phyloP scores from a whole-genome alignment of 768 basidiomycete species.

The Suillus lakei region DNA sequence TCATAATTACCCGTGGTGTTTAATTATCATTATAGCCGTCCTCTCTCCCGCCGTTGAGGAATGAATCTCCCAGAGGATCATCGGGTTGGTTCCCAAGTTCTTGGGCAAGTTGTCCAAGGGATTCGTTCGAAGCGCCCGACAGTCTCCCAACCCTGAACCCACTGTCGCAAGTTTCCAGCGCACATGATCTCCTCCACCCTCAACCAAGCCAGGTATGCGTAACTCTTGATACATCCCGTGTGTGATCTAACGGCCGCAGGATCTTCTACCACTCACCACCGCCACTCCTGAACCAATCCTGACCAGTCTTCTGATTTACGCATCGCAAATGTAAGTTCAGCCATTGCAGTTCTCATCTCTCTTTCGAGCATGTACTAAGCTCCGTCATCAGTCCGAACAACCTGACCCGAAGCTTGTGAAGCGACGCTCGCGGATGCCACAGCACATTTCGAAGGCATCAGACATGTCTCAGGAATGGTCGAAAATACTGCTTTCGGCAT shows the following conservation, averaged over 20 bases:
- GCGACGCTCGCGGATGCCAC: neutral
- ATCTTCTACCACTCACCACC: neutral
- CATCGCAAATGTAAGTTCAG: neutral
- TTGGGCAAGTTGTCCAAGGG: neutral
- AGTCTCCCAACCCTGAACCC: neutral
- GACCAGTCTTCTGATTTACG: neutral
- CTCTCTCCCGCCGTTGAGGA: neutral
- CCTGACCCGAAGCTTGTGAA: neutral
- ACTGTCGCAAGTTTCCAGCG: neutral
- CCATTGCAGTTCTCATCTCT: neutral
- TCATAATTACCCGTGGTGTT: neutral
- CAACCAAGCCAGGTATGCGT: too few species aligned
- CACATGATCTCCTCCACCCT: too few species aligned
- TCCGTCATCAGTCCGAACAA: neutral
- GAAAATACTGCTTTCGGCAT: neutral
- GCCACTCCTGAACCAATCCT: neutral
- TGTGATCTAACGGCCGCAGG: neutral
- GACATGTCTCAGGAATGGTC: rapidly evolving
- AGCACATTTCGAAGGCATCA: too few species aligned
- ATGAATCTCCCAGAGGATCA: neutral
- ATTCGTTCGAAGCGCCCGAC: neutral
- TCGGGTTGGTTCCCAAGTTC: neutral
- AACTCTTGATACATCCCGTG: neutral
- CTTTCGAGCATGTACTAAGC: neutral
- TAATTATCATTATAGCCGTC: neutral